Conservation (phyloP, 2,329 filamentous ascomycete genomes). For the Fusarium bactridioides region DNA sequence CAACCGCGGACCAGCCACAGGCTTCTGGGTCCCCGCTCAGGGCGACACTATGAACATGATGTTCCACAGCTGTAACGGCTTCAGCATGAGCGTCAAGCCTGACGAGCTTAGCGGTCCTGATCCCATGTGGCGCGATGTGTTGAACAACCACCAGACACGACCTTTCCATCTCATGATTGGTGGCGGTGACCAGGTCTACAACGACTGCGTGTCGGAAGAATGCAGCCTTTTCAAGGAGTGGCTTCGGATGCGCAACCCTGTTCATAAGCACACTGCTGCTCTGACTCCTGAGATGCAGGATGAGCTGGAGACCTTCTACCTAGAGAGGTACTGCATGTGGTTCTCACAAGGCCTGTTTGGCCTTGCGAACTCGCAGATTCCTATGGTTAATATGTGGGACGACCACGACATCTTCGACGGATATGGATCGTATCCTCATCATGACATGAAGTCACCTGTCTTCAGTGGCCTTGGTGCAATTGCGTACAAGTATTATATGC, state of each 20-base stretch:
- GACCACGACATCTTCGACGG: slow-evolving; percentile 94
- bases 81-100: slow-evolving; percentile 80
- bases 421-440: slow-evolving; percentile 90
- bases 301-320: slow-evolving; percentile 87
- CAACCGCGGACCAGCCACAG: slow-evolving; percentile 86
- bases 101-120: slow-evolving; percentile 90
- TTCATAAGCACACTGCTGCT: slow-evolving; percentile 79
- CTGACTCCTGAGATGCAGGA: slow-evolving; percentile 85
- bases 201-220: slow-evolving; percentile 81
- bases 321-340: slow-evolving; percentile 91
- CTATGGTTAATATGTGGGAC: slow-evolving; percentile 98
- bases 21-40: slow-evolving; percentile 91
- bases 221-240: slow-evolving; percentile 82
- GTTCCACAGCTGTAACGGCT: slow-evolving; percentile 98
- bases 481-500: slow-evolving; percentile 98
- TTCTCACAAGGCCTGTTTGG: slow-evolving; percentile 95
- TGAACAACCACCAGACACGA: slow-evolving; percentile 88
- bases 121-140: slow-evolving; percentile 94
- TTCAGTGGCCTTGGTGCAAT: slow-evolving; percentile 90
- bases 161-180: slow-evolving; percentile 99
- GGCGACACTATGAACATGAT: slow-evolving; percentile 96
- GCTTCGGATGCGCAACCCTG: slow-evolving; percentile 80
- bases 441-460: slow-evolving; percentile 89
- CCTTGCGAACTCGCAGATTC: slow-evolving; percentile 92
- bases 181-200: slow-evolving; percentile 96